Evolutionary conservation across 768 basidiomycete genomes (phyloP), one percentile per base, ranked within the genome.

Genomic region (Suillus bovinus): DNA sequence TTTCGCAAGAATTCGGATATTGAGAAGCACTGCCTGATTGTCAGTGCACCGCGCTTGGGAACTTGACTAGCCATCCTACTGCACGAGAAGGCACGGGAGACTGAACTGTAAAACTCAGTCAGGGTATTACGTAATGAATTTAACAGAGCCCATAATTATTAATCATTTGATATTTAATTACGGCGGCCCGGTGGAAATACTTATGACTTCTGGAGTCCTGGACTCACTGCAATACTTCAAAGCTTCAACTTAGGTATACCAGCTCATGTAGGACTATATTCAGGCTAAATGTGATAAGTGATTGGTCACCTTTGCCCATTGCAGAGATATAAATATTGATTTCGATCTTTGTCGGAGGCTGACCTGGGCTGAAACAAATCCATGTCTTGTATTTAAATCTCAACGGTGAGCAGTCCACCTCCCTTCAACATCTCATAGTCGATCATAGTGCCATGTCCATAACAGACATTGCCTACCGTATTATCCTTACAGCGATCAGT

Each of bases 321-420:
- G n/a, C n/a, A n/a, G n/a, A 29, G 49, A 17, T 17, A 50, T 17
- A 20, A 20, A 31, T 2, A 10, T 31, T 31, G 29, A 9, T n/a
- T n/a, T n/a, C n/a, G n/a, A n/a, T n/a, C n/a, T n/a, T 46, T 5
- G 50, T 33, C 31, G 29, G 50, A 52, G 50, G 50, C 50, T 52
- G 50, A 52, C 50, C 29, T 33, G 50, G 50, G 11, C 50, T 52
- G 50, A 52, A 52, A 52, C 50, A 5, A 20, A 31, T 9, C 2
- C 29, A 52, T 33, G 20, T n/a, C n/a, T 11, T 52, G 20, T 13
- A 31, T 50, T 17, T 4, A 29, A 29, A 10, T 17, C 16, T 31
- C 11, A 31, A 52, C 20, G 29, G 29, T n/a, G 50, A 52, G 17
- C 20, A 29, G 29, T 52, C 29, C 20, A 20, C 50, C 17, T 52